Evolutionary conservation across 202 grass and related monocot species (phyloP), one percentile per base, ranked within the genome.

Genomic region (Brachypodium distachyon): DNA sequence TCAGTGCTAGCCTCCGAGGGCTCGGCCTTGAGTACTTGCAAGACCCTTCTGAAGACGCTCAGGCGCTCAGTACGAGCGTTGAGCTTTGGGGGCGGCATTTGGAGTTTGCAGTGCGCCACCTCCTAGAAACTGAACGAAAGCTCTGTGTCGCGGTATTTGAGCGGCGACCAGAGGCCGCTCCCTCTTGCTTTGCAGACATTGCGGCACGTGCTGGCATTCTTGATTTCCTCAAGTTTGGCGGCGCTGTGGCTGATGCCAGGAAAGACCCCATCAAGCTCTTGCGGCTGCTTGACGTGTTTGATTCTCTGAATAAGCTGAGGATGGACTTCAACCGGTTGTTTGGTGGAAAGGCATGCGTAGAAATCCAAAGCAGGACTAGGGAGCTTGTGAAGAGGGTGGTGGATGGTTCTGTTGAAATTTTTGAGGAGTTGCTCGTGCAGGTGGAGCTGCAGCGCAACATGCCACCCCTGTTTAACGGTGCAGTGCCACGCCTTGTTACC

Each of bases 211-310:
- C 95, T 0, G 95, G 95, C 14, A 90, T 98, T 32, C 74, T 94
- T 6, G 84, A 91, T 31, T 98, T 94, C 79, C 68, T 98, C 6
- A 81, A 80, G 73, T 98, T 98, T 14, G 95, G 89, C 4, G 68
- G 80, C 0, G 82, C 91, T 0, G 80, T 98, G 3, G 57, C 87
- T 6, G 89, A 90, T 38, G 77, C 89, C 4, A 92, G 75, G 77
- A 98, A 98, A 37, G 95, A 98, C 61, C 91, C 95, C 25, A 92
- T 98, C 70, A 98, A 98, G 79, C 91, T 98, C 0, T 11, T 98
- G 63, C 81, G 87, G 18, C 38, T 94, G 60, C 84, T 98, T 0
- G 95, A 98, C 1, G 88, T 98, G 52, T 98, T 98, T 39, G 72
- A 90, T 44, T 73, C 89, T 0, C 41, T 98, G 67, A 95, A 81